These are phyloP conservation scores for Yamadazyma triangularis DNA, from an alignment of 1,139 yeast species.

Conservation along the genomic window DNA sequence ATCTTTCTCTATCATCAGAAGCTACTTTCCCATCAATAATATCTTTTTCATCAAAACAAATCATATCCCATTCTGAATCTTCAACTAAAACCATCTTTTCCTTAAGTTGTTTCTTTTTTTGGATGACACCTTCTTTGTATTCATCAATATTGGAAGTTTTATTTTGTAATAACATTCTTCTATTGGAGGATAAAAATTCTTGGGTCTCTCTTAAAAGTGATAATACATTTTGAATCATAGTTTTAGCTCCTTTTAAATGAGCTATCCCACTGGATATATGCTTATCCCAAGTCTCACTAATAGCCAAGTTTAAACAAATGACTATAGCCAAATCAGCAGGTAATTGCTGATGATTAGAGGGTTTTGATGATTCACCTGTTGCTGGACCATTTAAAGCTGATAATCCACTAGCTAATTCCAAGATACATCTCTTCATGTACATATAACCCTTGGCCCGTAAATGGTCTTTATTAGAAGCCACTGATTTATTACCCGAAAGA, in stretches of 20 bases:
- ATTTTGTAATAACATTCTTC: constrained; percentile 9
- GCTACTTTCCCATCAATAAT: constrained; percentile 1
- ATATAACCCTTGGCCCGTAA: constrained; percentile 47
- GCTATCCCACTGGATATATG: constrained; percentile 64
- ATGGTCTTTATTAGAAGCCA: constrained; percentile 33
- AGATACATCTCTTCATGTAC: constrained; percentile 58
- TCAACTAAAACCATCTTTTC: constrained; percentile 28
- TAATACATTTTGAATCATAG: constrained; percentile 51
- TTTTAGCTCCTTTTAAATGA: constrained; percentile 62
- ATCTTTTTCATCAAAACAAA: constrained; percentile 15
- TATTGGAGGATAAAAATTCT: constrained; percentile 11
- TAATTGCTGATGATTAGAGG: constrained; percentile 24
- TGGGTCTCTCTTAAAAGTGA: constrained; percentile 26
- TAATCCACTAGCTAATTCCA: constrained; percentile 55
- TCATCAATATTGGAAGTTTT: constrained; percentile 9
- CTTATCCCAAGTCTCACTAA: constrained; percentile 67
- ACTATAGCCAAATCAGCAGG: constrained; percentile 67
- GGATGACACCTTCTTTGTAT: constrained; percentile 8
- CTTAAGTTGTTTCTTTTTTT: constrained; percentile 15
- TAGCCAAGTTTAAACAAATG: constrained; percentile 58
- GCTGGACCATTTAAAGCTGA: constrained; percentile 22
- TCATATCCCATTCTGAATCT: constrained; percentile 31
- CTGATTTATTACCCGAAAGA: constrained; percentile 39
- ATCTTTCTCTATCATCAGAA: not conserved
- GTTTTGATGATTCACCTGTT: constrained; percentile 1